Base-by-base conservation (phyloP, 2,329 filamentous ascomycete species). In the Pseudocercospora fijiensis region DNA sequence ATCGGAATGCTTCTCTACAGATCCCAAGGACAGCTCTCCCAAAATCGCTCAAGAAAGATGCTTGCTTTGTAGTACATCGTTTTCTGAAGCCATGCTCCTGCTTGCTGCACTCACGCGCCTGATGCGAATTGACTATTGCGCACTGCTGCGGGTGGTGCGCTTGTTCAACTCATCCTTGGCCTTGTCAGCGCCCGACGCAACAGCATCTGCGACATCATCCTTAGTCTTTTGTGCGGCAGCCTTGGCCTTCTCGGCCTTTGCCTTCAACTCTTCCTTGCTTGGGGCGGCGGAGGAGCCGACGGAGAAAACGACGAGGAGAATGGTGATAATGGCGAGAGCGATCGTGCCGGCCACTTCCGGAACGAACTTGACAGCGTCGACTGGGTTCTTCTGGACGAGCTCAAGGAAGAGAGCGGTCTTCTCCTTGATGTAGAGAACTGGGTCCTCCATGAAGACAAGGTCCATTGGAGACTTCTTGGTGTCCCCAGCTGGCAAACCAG, bases 331-430 rank as follows among this genome's bases (percentile, higher is more conserved):
- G 68, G 92, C 77, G 70, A 88, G 90, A 75, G 83, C 90, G 74
- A 96, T 81, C 74, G 87, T 91, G 75, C 88, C 92, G 68, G 92
- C 91, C 72, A 96, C 89, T 81, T 97, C 95, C 70, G 95, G 95
- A 69, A 97, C 90, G 73, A 92, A 90, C 82, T 91, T 91, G 81
- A 93, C 82, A 59, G 93, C 93, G 81, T 92, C 84, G 70, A 96
- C 73, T 63, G 93, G 92, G 79, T 96, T 89, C 73, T 87, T 85
- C 83, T 91, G 86, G 77, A 88, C 90, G 74, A 98, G 88, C 72
- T 88, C 88, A 73, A 95, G 77, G 86, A 99, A 99, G 68, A 96
- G 87, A 72, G 96, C 89, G 66, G 96, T 78, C 88, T 97, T 98
- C 88, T 96, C 91, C 81, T 88, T 91, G 80, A 96, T 79, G 80